phyloP scores from a whole-genome alignment of 495 filamentous ascomycete genomes.

The Hyphodiscus hymeniophilus region DNA sequence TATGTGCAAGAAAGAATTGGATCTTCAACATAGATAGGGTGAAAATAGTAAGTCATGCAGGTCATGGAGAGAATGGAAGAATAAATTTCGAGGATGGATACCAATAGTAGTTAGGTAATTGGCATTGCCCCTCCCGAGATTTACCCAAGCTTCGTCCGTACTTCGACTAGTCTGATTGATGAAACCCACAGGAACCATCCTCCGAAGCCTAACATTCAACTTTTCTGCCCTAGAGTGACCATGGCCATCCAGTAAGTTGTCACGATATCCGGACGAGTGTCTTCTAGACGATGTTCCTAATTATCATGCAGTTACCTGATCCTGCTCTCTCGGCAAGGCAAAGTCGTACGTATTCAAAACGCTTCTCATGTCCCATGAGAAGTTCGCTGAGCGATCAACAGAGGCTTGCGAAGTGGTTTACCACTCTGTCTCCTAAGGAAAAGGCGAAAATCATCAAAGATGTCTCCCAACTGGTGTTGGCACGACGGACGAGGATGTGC shows the following conservation, averaged over 20 bases:
- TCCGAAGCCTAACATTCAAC: too few relatives aligned
- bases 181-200: too few relatives aligned
- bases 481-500: conserved; percentile 94
- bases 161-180: too few relatives aligned
- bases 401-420: conserved; percentile 99
- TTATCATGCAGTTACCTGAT: conserved; percentile 76
- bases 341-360: conserved; percentile 71
- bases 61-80: too few relatives aligned
- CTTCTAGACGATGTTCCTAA: conserved; percentile 23
- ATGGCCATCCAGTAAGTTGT: conserved; percentile 56
- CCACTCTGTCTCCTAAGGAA: conserved; percentile 93
- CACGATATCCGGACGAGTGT: neutral
- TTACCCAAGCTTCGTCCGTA: too few relatives aligned
- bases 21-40: too few relatives aligned
- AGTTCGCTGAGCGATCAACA: conserved; percentile 37
- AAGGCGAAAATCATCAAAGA: conserved; percentile 99
- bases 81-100: too few relatives aligned
- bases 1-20: too few relatives aligned
- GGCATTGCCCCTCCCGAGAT: too few relatives aligned
- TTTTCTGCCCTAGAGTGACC: conserved; percentile 2
- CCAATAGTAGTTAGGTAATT: too few relatives aligned
- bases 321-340: conserved; percentile 93
- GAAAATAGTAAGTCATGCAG: too few relatives aligned
- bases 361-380: conserved; percentile 7
- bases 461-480: conserved; percentile 95